phyloP scores from a whole-genome alignment of 208 protist genomes.

The Trichomonas tenax region DNA sequence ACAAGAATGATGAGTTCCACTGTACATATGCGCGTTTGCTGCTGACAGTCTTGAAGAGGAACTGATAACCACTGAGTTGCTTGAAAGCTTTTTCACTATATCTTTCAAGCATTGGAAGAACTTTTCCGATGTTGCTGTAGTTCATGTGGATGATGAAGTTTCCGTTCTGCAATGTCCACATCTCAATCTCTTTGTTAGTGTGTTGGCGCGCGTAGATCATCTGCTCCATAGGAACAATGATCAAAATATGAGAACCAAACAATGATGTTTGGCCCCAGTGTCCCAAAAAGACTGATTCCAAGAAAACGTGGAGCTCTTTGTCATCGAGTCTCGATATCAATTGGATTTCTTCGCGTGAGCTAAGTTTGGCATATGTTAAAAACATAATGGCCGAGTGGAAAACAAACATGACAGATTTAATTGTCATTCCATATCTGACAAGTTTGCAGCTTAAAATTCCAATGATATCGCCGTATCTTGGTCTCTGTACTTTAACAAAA shows the following conservation, averaged over 20 bases:
- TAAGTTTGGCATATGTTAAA: background rate
- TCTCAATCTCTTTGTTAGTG: background rate
- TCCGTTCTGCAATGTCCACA: slow-evolving; percentile 8
- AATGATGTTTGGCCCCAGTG: background rate
- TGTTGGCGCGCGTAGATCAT: background rate
- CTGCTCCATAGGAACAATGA: background rate
- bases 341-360: background rate
- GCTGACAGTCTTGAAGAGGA: background rate
- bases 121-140: background rate
- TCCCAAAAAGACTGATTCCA: background rate
- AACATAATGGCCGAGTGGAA: background rate
- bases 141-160: background rate
- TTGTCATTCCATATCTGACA: background rate
- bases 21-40: background rate
- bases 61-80: background rate
- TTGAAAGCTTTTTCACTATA: background rate
- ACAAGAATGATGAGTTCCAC: background rate
- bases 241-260: background rate
- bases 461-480: background rate
- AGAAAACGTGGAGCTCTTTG: background rate
- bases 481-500: background rate
- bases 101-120: background rate
- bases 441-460: background rate
- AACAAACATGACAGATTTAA: background rate
- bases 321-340: background rate